Conservation (phyloP, 2,329 filamentous ascomycete genomes). For the Aspergillus felis region DNA sequence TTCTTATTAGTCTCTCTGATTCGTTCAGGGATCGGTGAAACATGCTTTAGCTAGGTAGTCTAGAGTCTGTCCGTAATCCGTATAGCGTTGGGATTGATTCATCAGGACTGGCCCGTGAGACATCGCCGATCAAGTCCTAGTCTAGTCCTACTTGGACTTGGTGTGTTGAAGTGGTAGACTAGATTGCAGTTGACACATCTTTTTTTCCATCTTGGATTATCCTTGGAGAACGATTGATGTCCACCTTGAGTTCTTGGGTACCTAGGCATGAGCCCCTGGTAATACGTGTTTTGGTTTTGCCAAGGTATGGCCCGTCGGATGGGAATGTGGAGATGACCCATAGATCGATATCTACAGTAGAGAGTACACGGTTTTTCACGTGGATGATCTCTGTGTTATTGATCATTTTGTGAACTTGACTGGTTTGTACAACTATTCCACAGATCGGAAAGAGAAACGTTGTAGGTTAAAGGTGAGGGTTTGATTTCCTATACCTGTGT, state of each 20-base stretch:
- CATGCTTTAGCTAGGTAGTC: too few species aligned
- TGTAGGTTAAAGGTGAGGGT: background rate
- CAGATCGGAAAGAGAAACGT: too few species aligned
- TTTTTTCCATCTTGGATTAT: background rate
- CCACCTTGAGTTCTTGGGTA: too few species aligned
- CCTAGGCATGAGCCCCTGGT: too few species aligned
- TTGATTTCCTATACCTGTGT: too few species aligned
- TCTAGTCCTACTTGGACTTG: background rate
- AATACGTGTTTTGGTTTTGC: too few species aligned
- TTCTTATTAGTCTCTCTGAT: background rate
- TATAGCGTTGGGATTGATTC: too few species aligned
- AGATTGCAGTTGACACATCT: background rate
- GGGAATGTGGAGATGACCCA: too few species aligned
- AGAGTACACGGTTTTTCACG: background rate
- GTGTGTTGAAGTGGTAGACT: too few species aligned
- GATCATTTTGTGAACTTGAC: background rate
- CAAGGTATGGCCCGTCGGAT: too few species aligned
- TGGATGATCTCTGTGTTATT: background rate
- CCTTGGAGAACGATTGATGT: too few species aligned
- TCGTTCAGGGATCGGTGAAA: background rate
- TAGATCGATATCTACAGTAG: background rate
- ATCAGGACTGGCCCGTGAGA: background rate
- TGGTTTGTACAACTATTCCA: background rate
- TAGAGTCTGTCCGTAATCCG: too few species aligned
- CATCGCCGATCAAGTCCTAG: constrained; percentile 5